A percentile compares a stretch with the other conserved stretches of the same genome.
These are phyloP conservation scores for Aspergillus brasiliensis DNA, from an alignment of 2,329 filamentous ascomycete genomes.

Conservation along the genomic window DNA sequence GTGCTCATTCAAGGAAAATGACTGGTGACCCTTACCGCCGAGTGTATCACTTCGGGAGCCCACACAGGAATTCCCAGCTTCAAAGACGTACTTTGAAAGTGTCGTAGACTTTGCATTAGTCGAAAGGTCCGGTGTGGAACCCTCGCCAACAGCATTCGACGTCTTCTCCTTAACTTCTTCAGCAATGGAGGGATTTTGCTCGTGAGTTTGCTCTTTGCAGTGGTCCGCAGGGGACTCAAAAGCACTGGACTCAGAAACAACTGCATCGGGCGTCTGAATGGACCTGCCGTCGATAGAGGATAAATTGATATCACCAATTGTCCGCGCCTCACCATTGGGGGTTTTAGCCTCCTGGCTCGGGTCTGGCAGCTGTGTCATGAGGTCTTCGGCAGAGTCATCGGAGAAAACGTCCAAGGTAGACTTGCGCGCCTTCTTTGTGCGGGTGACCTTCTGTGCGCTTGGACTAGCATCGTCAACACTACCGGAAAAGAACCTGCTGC, in stretches of 20 bases:
- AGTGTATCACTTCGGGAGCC: conserved; percentile 4
- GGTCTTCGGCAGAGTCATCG: conserved; percentile 55
- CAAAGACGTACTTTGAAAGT: conserved; percentile 40
- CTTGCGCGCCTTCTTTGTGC: conserved; percentile 46
- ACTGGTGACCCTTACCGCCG: not conserved
- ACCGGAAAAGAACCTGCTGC: conserved; percentile 53
- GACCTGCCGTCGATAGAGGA: not conserved
- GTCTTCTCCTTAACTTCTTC: not conserved
- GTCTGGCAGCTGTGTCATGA: conserved; percentile 50
- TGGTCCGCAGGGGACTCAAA: not conserved
- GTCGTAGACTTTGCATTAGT: conserved; percentile 37
- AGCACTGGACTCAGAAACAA: not conserved
- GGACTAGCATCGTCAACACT: conserved; percentile 40
- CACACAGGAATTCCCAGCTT: conserved; percentile 17
- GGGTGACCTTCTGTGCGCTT: conserved; percentile 37
- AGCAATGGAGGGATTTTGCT: not conserved
- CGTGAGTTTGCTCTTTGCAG: not conserved
- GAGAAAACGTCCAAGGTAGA: conserved; percentile 54
- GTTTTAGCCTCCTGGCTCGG: conserved; percentile 13
- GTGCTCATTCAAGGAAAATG: not conserved
- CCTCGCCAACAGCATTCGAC: conserved; percentile 14
- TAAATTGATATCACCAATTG: not conserved
- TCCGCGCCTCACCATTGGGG: not conserved
- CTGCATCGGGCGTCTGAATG: not conserved
- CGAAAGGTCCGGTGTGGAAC: conserved; percentile 34